Base-by-base conservation (phyloP, 306 rosid species). In the Astragalus glycyphyllos region DNA sequence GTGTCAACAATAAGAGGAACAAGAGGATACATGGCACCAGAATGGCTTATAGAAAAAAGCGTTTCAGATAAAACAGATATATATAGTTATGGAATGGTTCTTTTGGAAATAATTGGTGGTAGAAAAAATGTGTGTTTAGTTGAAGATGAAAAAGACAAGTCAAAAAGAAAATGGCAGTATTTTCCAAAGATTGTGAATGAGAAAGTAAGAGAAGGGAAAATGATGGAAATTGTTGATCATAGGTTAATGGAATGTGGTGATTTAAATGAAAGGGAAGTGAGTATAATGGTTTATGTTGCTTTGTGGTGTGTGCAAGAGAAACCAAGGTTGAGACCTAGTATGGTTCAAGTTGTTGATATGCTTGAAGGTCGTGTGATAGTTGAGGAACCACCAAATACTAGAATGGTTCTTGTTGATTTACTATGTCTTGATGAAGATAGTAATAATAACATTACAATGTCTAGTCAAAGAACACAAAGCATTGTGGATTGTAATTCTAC, bases 81-180 rank as follows among this genome's bases (percentile, higher is more conserved):
- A 8, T 91, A 88, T n/a, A 91, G 96, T 64, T 91, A 83, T 29
- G 97, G 97, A 2, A 91, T 91, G 96, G 97, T 91, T 7, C 81
- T 91, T 0, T 20, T 91, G 11, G 97, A 91, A 79, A 82, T 91
- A 61, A 63, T 91, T 5, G 97, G 97, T 13, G 96, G 97, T 1
- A 74, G 81, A 12, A 83, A 89, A 46, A 91, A 85, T 16, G 75
- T 87, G 10, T 41, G 68, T 29, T 73, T 68, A 0, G 32, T 80
- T 0, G 84, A 81, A 15, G 74, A 75, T 13, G 85, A 60, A 0
- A 70, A 71, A 0, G 68, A 68, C 50, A 77, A 51, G 72, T 54
- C 86, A 1, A 71, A 74, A 2, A 79, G 63, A 41, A 91, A 87
- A 68, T 77, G 84, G 87, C 73, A 79, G 6, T 87, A 79, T 13